Conservation (phyloP, 208 protist species). For the Leishmania mexicana region DNA sequence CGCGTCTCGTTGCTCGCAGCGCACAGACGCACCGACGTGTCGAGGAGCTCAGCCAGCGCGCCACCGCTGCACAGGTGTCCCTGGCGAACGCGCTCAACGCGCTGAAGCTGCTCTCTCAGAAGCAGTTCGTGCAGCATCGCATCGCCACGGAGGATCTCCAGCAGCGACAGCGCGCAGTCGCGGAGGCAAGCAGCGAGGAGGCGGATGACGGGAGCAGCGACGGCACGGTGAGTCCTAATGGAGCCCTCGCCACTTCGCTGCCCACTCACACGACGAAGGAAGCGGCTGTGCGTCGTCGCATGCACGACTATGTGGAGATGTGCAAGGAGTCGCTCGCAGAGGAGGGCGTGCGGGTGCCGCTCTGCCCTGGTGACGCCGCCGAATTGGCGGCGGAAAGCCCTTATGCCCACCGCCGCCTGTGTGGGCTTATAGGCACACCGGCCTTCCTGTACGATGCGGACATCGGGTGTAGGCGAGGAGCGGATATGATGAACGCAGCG, state of each 20-base stretch:
- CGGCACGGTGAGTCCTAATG: not conserved
- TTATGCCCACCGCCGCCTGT: constrained; percentile 43
- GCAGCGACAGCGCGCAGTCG: not conserved
- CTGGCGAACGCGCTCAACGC: constrained; percentile 65
- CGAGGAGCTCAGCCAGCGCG: constrained; percentile 38
- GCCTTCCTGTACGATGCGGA: constrained; percentile 58
- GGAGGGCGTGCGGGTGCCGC: constrained; percentile 20
- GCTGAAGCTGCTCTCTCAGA: constrained; percentile 63
- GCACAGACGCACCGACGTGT: constrained; percentile 30
- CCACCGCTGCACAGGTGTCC: constrained; percentile 27
- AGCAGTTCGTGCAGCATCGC: constrained; percentile 80
- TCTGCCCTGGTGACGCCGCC: constrained; percentile 28
- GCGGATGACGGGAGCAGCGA: constrained; percentile 12
- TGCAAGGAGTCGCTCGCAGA: constrained; percentile 18
- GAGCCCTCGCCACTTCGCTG: not conserved
- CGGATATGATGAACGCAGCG: not conserved
- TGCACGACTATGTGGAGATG: constrained; percentile 25
- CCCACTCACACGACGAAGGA: constrained; percentile 5
- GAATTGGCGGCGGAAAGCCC: constrained; percentile 27
- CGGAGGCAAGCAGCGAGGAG: constrained; percentile 11
- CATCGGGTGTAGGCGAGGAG: constrained; percentile 33
- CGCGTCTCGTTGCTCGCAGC: constrained; percentile 27
- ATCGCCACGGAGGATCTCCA: constrained; percentile 52
- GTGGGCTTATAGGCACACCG: constrained; percentile 54
- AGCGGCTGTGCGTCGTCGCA: constrained; percentile 20